Base-by-base conservation (phyloP, 345 rosid species). In the Populus pruinosa region DNA sequence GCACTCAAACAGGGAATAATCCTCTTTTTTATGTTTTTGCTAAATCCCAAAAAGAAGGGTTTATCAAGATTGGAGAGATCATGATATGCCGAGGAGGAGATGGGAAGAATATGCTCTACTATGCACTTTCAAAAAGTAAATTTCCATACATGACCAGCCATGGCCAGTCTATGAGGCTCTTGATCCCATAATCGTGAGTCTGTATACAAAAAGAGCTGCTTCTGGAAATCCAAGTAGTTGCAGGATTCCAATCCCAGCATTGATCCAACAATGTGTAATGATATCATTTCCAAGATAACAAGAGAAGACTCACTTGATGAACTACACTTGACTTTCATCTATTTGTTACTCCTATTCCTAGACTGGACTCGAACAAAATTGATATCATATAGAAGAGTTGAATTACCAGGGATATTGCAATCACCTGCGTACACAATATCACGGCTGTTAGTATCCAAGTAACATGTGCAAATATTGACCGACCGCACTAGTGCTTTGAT, bases 321-420 rank as follows among this genome's bases (percentile, higher is more conserved):
- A 18, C 59, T 53, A 64, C 11, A 36, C 25, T 36, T 8, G 69
- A 29, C 29, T 68, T 68, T 21, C 41, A 33, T 71, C 16, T 23
- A 21, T 39, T 61, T 62, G 27, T 33, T 7, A 33, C 31, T 88
- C 78, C 90, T 85, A 79, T 95, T 92, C 81, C 99, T 98, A 0
- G 92, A 85, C 82, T 91, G 92, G 72, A 95, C 83, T 14, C 86
- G 92, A 61, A 93, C 88, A 78, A 95, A 89, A 49, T 92, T 89
- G 70, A 93, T 89, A 83, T 95, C 97, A 79, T 95, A 95, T 6
- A 92, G 77, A 68, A 95, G 91, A 77, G 99, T 95, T 53, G 99
- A 98, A 87, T 92, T 95, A 69, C 83, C 98, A 39, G 99, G 99
- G 82, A 93, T 87, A 81, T 95, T 95, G 87, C 97, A 95, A 79